phyloP scores from a whole-genome alignment of 2,329 filamentous ascomycete genomes.

The Penicillium sp. region DNA sequence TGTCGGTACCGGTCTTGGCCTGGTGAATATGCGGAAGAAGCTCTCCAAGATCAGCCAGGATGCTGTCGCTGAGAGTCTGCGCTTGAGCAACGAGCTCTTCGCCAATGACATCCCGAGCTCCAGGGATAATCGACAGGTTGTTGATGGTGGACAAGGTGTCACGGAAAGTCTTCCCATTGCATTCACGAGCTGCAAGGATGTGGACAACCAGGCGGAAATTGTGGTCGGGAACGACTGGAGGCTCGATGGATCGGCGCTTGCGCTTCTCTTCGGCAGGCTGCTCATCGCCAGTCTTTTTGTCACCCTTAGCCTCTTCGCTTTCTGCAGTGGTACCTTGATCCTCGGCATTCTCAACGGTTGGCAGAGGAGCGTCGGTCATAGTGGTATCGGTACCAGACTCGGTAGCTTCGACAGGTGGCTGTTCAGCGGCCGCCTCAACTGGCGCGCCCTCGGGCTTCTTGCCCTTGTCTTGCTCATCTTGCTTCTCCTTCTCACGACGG shows the following conservation, averaged over 20 bases:
- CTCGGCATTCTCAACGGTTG: conserved; percentile 40
- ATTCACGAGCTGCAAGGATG: conserved; percentile 94
- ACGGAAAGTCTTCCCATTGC: conserved; percentile 96
- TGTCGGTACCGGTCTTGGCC: conserved; percentile 87
- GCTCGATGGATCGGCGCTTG: conserved; percentile 71
- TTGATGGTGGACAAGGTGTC: conserved; percentile 99
- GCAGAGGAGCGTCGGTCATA: conserved; percentile 46
- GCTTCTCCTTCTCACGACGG: conserved; percentile 80
- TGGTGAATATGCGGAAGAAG: conserved; percentile 84
- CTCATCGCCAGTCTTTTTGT: conserved; percentile 6
- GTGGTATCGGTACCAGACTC: conserved; percentile 47
- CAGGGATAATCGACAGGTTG: conserved; percentile 91
- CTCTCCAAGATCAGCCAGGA: conserved; percentile 82
- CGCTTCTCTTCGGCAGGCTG: conserved; percentile 45
- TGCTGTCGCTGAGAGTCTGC: conserved; percentile 80
- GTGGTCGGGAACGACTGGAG: conserved; percentile 83
- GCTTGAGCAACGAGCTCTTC: conserved; percentile 89
- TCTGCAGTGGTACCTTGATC: conserved; percentile 36
- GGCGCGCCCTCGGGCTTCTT: conserved; percentile 43
- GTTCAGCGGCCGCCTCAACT: conserved; percentile 27
- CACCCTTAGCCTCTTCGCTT: conserved; percentile 43
- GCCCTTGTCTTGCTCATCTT: conserved; percentile 50
- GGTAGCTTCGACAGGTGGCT: conserved; percentile 31
- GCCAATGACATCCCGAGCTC: conserved; percentile 89
- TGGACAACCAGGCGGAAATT: conserved; percentile 95